phyloP scores from a whole-genome alignment of 257 asterid species.

The Lithospermum erythrorhizon region DNA sequence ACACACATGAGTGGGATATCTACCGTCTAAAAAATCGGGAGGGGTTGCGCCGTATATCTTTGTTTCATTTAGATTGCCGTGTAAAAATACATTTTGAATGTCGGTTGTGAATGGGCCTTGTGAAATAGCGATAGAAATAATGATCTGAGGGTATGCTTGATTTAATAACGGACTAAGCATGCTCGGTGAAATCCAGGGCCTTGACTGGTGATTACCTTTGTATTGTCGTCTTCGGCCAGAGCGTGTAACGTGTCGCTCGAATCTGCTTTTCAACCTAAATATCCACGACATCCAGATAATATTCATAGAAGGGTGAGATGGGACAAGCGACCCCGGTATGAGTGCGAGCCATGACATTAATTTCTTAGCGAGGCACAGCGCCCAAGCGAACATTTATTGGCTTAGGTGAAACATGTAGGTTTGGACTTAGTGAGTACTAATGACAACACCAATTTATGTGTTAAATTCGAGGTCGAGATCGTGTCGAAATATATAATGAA shows the following conservation, averaged over 20 bases:
- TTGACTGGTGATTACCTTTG: not conserved
- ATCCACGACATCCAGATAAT: no score
- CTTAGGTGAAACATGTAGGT: no score
- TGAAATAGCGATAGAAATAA: not conserved
- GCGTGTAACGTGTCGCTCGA: not conserved
- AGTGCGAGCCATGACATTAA: no score
- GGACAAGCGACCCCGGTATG: no score
- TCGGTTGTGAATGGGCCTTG: not conserved
- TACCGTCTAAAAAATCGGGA: not conserved
- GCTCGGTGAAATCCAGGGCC: not conserved
- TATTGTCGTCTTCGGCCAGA: not conserved
- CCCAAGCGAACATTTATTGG: no score
- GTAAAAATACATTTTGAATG: not conserved
- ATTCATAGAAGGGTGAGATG: no score
- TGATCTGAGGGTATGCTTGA: not conserved
- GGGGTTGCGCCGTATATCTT: not conserved
- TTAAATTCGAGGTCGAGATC: no score
- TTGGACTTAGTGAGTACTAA: no score
- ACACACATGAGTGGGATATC: not conserved
- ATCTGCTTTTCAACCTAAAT: not conserved
- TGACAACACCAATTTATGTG: no score
- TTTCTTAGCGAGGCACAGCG: no score
- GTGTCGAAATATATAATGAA: no score
- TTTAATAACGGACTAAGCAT: not conserved
- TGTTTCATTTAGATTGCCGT: not conserved